phyloP scores from a whole-genome alignment of 1,284 basidiomycete species.

The Marasmius tenuissimus region DNA sequence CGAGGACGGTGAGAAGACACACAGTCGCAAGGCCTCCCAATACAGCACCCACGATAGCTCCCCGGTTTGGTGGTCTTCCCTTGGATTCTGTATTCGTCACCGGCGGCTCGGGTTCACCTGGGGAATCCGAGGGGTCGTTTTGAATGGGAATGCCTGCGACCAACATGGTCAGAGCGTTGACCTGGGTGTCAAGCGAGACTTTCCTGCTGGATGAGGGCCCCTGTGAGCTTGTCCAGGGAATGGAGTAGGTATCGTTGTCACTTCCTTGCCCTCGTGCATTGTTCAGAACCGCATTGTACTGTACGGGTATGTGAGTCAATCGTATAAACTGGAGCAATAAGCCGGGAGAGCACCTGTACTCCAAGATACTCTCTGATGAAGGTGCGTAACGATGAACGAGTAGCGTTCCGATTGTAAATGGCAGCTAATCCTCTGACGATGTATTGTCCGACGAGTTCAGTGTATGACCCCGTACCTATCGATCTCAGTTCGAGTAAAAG shows the following conservation, averaged over 20 bases:
- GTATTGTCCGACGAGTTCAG: neutral
- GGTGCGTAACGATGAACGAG: neutral
- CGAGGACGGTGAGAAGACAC: neutral
- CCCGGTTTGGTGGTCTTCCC: neutral
- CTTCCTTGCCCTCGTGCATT: conserved; percentile 5
- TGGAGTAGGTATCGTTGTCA: conserved; percentile 7
- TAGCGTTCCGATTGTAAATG: conserved; percentile 4
- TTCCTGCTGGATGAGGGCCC: conserved; percentile 6
- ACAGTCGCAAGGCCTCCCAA: neutral
- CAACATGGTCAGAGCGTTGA: conserved; percentile 4
- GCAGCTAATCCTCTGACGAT: conserved; percentile 7
- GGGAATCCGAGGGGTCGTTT: neutral
- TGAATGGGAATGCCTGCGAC: conserved; percentile 4
- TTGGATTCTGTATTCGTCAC: neutral
- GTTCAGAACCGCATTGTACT: conserved; percentile 13
- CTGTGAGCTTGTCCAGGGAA: conserved; percentile 3
- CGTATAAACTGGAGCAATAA: neutral
- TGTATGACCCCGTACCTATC: neutral
- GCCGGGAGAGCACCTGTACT: conserved; percentile 8
- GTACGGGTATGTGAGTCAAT: neutral
- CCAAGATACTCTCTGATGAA: conserved; percentile 7
- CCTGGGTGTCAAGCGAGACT: conserved; percentile 6
- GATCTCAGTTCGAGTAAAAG: neutral
- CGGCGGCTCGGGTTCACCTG: neutral
- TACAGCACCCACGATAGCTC: neutral